Evolutionary conservation across 1,284 basidiomycete species (phyloP), one percentile per base, ranked within the genome.

Genomic region (Pyrrhoderma noxium): DNA sequence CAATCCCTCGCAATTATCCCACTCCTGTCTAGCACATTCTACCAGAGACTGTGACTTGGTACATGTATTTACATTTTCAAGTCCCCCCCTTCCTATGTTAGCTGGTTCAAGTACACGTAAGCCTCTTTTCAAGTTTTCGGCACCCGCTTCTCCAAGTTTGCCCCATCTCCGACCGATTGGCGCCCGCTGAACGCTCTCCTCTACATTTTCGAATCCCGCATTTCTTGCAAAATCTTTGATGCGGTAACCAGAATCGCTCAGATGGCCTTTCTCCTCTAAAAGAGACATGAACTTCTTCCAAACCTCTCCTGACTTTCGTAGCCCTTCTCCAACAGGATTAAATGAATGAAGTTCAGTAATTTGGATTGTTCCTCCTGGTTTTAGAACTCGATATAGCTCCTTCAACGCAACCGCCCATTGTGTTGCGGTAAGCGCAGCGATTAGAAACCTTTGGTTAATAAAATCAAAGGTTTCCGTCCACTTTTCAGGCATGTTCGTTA

Each of bases 381-480:
- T 55, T 23, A 67, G 61, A 2, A 68, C 60, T 2, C 65, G 60
- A 23, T 53, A 61, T 9, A 67, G 60, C 43, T 67, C 65, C 3
- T 44, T 36, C 7, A 67, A 47, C 8, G 47, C 54, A 0, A 49
- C 47, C 2, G 31, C 39, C 67, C 67, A 70, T 37, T 67, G 60
- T 0, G 50, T 46, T 14, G 45, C 56, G 1, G 58, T 60, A 44
- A 69, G 60, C 0, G 60, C 64, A 5, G 47, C 57, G 3, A 67
- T 57, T 2, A 69, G 53, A 34, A 68, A 56, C 1, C 65, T 64
- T 25, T 69, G 67, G 31, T 66, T 56, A 5, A 66, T 50, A 35
- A 69, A 56, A n/a, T 54, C 22, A 47, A 68, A 68, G 25, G 57
- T 57, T 35, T 57, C 55, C 8, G 52, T 51, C 65, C 62, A 67